Evolutionary conservation across 805 yeast species (phyloP).

Genomic region (Jamesozyma piceae): DNA sequence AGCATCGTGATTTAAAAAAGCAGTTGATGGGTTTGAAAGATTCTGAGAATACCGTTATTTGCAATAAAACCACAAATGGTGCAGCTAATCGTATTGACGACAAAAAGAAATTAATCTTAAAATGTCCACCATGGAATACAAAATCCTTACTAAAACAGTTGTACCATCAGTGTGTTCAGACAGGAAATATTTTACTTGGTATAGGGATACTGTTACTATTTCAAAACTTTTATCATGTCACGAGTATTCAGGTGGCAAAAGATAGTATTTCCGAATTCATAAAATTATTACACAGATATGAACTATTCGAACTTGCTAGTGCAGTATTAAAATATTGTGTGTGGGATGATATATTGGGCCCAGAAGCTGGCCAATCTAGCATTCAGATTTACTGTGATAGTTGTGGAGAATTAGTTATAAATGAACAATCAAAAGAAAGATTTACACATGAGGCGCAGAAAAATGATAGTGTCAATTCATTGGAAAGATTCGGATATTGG

Average conservation of each 20-base stretch:
- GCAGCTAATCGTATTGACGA: neutral
- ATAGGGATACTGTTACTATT: conserved; percentile 24
- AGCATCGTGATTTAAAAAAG: neutral
- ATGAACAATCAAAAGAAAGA: conserved; percentile 44
- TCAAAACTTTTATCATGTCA: conserved; percentile 23
- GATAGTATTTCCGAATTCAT: conserved; percentile 26
- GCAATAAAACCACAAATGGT: neutral
- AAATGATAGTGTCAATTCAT: conserved; percentile 24
- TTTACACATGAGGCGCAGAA: conserved; percentile 17
- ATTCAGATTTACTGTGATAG: conserved; percentile 51
- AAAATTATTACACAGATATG: conserved; percentile 25
- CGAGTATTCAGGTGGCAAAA: conserved; percentile 22
- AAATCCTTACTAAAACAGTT: conserved; percentile 22
- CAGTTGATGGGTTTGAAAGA: neutral
- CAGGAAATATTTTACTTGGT: conserved; percentile 25
- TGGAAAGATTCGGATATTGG: conserved; percentile 60
- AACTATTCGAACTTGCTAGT: conserved; percentile 28
- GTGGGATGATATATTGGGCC: conserved; percentile 25
- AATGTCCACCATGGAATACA: conserved; percentile 27
- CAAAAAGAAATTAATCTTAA: neutral
- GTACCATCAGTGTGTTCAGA: conserved; percentile 24
- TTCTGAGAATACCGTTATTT: neutral
- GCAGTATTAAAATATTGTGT: conserved; percentile 28
- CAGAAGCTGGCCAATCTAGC: conserved; percentile 28
- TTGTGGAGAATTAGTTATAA: conserved; percentile 51